Base-by-base conservation (phyloP, 164 flowering plant genomes). In the Kingdonia uniflora region DNA sequence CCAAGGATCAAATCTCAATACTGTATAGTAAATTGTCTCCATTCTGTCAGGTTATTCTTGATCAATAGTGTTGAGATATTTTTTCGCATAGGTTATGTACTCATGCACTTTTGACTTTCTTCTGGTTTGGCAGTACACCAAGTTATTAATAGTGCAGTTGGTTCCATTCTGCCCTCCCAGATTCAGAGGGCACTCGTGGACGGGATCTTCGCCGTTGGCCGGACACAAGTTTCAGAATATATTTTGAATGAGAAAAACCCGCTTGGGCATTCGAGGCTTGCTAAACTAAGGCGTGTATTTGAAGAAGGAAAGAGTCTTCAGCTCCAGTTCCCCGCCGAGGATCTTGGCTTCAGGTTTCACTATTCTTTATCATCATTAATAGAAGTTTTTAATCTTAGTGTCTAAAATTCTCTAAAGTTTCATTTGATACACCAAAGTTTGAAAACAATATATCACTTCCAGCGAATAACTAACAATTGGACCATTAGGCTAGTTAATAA, bases 291-390 rank as follows among this genome's bases (percentile, higher is more conserved):
- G 65, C 66, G 61, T 47, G 78, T 88, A 55, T 82, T 92, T 71
- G 85, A 85, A 37, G 96, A 82, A 75, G 98, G 98, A 66, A 82
- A 79, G 65, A 92, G 99, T 71, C 97, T 92, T 71, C 97, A 92
- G 59, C 95, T 94, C 21, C 99, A 92, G 72, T 92, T 92, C 57
- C 99, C 95, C 54, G 91, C 95, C 1, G 99, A 88, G 74, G 99
- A 92, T 77, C 89, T 92, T 63, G 97, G 97, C 49, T 92, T 92
- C 73, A 84, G 97, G 99, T 88, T 58, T 61, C 43, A 40, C 43
- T 24, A 11, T 58, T 29, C 4, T 3, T 3, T 29, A 29, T 29
- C 8, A 29, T 29, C 35, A 3, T 4, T 8, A 29, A 29, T 8
- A 4, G 8, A 29, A 3, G 8, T 3, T 29, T 29, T 29, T 3